A percentile compares a stretch with the other conserved stretches of the same genome.
Conservation (phyloP, 176 grass and related monocot genomes). For the Panicum miliaceum region DNA sequence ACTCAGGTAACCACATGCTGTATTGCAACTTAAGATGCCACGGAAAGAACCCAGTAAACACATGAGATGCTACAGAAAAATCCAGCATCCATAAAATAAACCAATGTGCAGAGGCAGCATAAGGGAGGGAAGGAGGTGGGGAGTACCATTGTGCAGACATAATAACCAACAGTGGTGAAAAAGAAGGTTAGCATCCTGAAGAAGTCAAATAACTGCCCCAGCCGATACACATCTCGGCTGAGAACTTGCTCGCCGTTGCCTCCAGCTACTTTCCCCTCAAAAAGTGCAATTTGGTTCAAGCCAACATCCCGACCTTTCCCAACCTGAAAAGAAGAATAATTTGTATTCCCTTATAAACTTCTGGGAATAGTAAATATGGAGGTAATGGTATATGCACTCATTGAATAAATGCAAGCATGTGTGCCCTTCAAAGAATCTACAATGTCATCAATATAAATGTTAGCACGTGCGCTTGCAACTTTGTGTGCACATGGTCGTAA, state of each 20-base stretch:
- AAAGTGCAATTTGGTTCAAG: conserved; percentile 94
- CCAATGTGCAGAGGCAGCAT: neutral
- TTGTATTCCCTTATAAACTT: conserved; percentile 16
- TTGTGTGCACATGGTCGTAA: neutral
- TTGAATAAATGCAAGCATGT: neutral
- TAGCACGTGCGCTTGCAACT: neutral
- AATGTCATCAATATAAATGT: conserved; percentile 2
- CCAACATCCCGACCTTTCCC: conserved; percentile 97
- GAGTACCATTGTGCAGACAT: conserved; percentile 96
- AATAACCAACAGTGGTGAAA: conserved; percentile 94
- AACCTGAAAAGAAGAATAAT: conserved; percentile 54
- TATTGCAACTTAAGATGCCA: conserved; percentile 5
- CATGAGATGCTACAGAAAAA: conserved; percentile 16
- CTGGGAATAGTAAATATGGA: neutral
- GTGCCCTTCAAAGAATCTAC: neutral
- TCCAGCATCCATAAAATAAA: neutral
- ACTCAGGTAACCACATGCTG: neutral
- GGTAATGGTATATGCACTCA: conserved; percentile 11
- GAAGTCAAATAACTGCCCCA: conserved; percentile 98
- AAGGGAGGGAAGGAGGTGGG: neutral
- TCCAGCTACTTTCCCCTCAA: conserved; percentile 96
- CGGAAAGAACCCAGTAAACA: neutral
- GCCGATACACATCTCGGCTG: conserved; percentile 87
- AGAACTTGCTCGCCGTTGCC: conserved; percentile 97
- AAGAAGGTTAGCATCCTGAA: conserved; percentile 97